Evolutionary conservation across 176 grass and related monocot genomes (phyloP).

Genomic region (Eragrostis nindensis): DNA sequence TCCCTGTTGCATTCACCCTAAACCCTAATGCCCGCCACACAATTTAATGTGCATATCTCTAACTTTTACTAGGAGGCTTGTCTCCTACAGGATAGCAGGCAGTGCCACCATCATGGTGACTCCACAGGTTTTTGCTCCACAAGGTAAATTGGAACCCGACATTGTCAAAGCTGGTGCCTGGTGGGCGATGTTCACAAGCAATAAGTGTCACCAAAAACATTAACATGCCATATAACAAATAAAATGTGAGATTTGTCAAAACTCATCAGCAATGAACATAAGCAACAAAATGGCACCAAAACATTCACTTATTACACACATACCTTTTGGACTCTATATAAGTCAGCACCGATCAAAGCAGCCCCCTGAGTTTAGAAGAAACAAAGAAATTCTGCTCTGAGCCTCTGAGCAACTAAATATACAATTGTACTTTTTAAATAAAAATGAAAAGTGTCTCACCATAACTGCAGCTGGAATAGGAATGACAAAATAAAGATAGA

Average conservation of each 20-base stretch:
- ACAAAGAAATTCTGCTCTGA: slow-evolving; percentile 24
- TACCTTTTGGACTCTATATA: slow-evolving; percentile 75
- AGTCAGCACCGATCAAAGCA: slow-evolving; percentile 65
- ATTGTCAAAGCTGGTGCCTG: background rate
- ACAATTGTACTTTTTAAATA: background rate
- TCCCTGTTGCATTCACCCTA: background rate
- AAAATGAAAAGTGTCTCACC: slow-evolving; percentile 50
- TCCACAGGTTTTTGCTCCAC: background rate
- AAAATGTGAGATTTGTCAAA: background rate
- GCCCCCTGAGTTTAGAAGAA: slow-evolving; percentile 66
- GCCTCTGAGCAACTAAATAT: slow-evolving; percentile 4
- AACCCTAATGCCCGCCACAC: background rate
- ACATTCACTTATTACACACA: slow-evolving; percentile 29
- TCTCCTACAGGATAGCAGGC: background rate
- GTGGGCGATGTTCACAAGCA: background rate
- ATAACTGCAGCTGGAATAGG: slow-evolving; percentile 79
- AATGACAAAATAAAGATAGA: slow-evolving; percentile 79
- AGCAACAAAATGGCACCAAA: slow-evolving; percentile 13
- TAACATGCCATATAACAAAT: background rate
- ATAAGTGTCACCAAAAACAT: background rate
- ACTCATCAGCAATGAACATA: background rate
- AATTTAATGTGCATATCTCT: background rate
- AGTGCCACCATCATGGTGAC: background rate
- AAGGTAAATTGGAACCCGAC: background rate
- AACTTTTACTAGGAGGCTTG: background rate